Evolutionary conservation across 1,284 basidiomycete genomes (phyloP), one percentile per base, ranked within the genome.

Genomic region (Caloboletus inedulis): DNA sequence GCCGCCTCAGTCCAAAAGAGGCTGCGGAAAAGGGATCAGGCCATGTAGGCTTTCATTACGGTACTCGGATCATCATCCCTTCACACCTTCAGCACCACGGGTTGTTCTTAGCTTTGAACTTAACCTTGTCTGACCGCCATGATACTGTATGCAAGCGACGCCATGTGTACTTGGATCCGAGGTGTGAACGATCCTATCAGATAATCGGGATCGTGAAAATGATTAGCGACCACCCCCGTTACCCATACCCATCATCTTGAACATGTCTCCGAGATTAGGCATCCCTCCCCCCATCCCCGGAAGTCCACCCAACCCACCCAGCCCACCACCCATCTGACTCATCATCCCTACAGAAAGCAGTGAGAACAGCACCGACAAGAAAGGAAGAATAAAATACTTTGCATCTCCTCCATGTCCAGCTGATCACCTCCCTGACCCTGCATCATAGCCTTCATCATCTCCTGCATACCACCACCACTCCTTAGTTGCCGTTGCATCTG

Each of bases 381-480:
- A 56, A 45, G 44, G 16, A 49, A 46, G 35, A 53, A 54, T 19
- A 53, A 71, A 78, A 57, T 72, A 87, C 90, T 79, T 71, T 92
- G 87, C 87, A 91, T 90, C 66, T 92, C 89, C 60, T 90, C 88
- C 82, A 91, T 85, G 63, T 91, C 89, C 57, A 84, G 71, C 59
- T 89, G 84, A 65, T 91, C 86, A 19, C 88, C 87, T 60, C 89
- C 90, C 61, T 90, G 86, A 7, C 89, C 88, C 60, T 90, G 89
- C 91, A 95, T 94, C 87, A 94, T 91, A 25, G 92, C 89, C 68
- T 89, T 90, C 89, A 96, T 91, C 89, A 95, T 94, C 69, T 94
- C 92, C 65, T 94, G 89, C 74, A 94, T 90, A n/a, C 90, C 91
- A 34, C 87, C 87, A 7, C 90, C 90, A 46, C 85, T 77, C 44